Base-by-base conservation (phyloP, 768 basidiomycete genomes). In the Lactifluus hygrophoroides region DNA sequence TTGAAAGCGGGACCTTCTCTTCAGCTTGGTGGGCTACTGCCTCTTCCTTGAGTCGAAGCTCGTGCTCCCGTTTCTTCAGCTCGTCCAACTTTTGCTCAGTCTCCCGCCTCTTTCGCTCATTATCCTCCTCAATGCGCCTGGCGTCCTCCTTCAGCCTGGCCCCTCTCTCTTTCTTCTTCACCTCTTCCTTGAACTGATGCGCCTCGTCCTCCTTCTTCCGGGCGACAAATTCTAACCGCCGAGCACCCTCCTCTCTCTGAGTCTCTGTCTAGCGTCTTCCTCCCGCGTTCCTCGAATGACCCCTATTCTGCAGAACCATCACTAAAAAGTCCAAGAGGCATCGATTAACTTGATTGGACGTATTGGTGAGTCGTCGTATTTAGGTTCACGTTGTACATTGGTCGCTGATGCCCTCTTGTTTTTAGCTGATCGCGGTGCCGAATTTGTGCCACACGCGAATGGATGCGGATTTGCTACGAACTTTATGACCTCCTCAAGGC, bases 181-280 rank as follows among this genome's bases (percentile, higher is more conserved):
- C 62, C 14, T 67, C 72, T 43, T 72, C 75, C 53, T 74, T 72
- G 54, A 66, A 66, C 27, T 66, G 67, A 32, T 52, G 64, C 8
- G 69, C 62, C 27, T 69, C 67, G 10, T 66, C 63, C 3, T 73
- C 70, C 56, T 71, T 73, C 42, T 64, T 40, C 43, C 58, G 67
- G 21, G 66, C 66, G 40, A 63, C 49, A 16, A 65, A 70, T 47
- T 74, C 74, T 55, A 66, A 35, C 37, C 50, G 56, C 35, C 65
- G 56, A 5, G 68, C 64, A 7, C 67, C 64, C 38, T 69, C 68
- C 53, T 68, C 68, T 42, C 56, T 56, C n/a, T n/a, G n/a, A n/a
- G n/a, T n/a, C n/a, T n/a, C 25, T 66, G 65, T 53, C 56, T 65
- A 1, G 69, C 66, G 27, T 77, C 76, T 17, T 74, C 74, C 27